Percentiles rank a stretch among this genome's conserved stretches.
These are phyloP conservation scores for Scenedesmus sp. DNA, from an alignment of 163 green algal genomes.

Conservation along the genomic window DNA sequence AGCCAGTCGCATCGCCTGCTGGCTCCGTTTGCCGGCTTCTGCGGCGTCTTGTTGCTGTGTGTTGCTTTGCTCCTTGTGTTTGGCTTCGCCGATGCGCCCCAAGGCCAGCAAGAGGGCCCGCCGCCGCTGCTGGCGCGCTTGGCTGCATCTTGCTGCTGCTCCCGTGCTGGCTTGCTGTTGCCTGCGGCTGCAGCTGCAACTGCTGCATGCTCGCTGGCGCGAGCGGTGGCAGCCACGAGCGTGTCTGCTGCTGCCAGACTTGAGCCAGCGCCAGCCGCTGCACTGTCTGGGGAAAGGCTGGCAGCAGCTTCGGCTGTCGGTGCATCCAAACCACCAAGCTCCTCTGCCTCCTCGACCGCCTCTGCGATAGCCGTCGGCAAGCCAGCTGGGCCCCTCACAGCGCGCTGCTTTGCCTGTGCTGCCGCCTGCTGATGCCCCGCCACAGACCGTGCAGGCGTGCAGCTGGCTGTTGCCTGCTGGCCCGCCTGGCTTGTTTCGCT, in stretches of 20 bases:
- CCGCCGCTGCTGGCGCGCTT: neutral
- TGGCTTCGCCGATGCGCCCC: neutral
- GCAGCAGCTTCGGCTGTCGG: neutral
- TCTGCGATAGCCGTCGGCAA: slow-evolving; percentile 1
- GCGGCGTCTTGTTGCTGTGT: neutral
- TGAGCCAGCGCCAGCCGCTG: too few relatives aligned
- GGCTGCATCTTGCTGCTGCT: neutral
- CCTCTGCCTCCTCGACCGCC: neutral
- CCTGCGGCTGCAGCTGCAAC: neutral
- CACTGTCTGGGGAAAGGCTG: neutral
- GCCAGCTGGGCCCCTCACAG: neutral
- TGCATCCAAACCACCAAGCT: neutral
- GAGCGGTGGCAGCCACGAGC: neutral
- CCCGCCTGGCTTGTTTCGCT: neutral
- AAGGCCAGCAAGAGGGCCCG: neutral
- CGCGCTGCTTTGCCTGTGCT: neutral
- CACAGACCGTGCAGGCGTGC: neutral
- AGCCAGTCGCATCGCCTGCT: slow-evolving; percentile 28
- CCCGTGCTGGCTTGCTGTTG: neutral
- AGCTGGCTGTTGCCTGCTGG: neutral
- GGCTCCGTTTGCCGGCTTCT: neutral
- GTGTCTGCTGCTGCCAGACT: neutral
- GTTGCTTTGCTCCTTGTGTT: neutral
- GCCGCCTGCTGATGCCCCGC: neutral
- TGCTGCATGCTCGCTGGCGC: neutral